These are phyloP conservation scores for Rosa rugosa DNA, from an alignment of 306 rosid species.

Conservation along the genomic window DNA sequence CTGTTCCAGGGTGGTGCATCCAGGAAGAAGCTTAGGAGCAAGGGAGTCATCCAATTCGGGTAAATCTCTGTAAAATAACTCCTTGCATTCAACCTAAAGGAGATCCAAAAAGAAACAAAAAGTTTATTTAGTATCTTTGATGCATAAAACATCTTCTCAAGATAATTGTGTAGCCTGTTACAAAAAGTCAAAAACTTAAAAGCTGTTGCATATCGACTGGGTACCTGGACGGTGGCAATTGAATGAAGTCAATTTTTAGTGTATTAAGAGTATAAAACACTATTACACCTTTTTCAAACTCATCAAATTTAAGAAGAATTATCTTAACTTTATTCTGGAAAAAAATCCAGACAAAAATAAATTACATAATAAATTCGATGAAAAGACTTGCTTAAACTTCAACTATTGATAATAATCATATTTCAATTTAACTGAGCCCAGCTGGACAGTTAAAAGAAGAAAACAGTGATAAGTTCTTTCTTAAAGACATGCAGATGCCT, in stretches of 20 bases:
- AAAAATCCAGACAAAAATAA: background rate
- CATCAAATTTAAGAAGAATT: background rate
- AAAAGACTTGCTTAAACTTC: background rate
- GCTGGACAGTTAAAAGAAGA: background rate
- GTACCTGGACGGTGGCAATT: background rate
- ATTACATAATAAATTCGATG: background rate
- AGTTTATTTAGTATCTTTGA: background rate
- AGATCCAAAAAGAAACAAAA: slow-evolving; percentile 18
- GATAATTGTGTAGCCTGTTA: background rate
- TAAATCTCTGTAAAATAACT: slow-evolving; percentile 88
- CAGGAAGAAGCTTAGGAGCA: slow-evolving; percentile 81
- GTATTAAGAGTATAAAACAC: background rate
- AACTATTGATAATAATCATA: background rate
- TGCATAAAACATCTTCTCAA: background rate
- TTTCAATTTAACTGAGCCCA: background rate
- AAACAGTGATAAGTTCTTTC: background rate
- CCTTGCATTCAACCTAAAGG: slow-evolving; percentile 87
- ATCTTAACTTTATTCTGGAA: background rate
- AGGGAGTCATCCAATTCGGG: slow-evolving; percentile 79
- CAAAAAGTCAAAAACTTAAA: background rate
- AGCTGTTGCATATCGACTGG: background rate
- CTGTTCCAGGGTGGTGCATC: slow-evolving; percentile 76
- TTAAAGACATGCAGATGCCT: background rate
- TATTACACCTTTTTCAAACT: background rate
- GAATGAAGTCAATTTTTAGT: background rate